Conservation (phyloP, 2,329 filamentous ascomycete genomes). For the Paraphaeosphaeria minitans region DNA sequence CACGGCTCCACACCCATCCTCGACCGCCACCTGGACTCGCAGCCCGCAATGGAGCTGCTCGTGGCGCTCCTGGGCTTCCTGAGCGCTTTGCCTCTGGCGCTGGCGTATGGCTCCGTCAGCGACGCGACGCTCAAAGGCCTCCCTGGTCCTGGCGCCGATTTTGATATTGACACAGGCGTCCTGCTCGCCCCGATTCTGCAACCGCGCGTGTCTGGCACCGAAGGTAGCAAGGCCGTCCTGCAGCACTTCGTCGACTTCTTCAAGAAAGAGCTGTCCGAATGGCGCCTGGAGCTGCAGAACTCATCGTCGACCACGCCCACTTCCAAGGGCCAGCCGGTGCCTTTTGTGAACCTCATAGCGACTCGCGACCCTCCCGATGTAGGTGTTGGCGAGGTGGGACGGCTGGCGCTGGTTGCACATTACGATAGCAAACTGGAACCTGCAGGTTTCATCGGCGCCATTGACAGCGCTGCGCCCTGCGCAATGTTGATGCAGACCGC, state of each 20-base stretch:
- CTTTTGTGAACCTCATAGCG: constrained; percentile 87
- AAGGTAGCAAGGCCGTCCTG: constrained; percentile 75
- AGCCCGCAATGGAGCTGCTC: constrained; percentile 25
- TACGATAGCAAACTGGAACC: constrained; percentile 88
- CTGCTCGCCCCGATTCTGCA: constrained; percentile 86
- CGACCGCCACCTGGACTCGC: background rate
- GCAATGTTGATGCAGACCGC: constrained; percentile 91
- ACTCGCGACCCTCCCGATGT: constrained; percentile 89
- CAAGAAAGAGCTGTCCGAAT: constrained; percentile 72
- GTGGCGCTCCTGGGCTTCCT: constrained; percentile 30
- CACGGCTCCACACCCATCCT: background rate
- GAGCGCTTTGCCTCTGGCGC: constrained; percentile 31
- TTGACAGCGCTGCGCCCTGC: constrained; percentile 91
- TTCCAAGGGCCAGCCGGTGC: constrained; percentile 72
- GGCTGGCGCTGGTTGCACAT: constrained; percentile 88
- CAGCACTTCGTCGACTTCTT: constrained; percentile 89
- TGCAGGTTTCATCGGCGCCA: constrained; percentile 88
- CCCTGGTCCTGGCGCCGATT: constrained; percentile 72
- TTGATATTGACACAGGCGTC: constrained; percentile 77
- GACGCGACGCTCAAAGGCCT: constrained; percentile 75
- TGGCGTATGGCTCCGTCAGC: constrained; percentile 67
- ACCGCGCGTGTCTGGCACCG: constrained; percentile 85
- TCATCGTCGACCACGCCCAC: constrained; percentile 82
- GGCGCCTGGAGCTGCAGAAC: constrained; percentile 85
- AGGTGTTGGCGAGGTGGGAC: constrained; percentile 72